Evolutionary conservation across 306 rosid species (phyloP), one percentile per base, ranked within the genome.

Genomic region (Oxytropis ochrocephala): DNA sequence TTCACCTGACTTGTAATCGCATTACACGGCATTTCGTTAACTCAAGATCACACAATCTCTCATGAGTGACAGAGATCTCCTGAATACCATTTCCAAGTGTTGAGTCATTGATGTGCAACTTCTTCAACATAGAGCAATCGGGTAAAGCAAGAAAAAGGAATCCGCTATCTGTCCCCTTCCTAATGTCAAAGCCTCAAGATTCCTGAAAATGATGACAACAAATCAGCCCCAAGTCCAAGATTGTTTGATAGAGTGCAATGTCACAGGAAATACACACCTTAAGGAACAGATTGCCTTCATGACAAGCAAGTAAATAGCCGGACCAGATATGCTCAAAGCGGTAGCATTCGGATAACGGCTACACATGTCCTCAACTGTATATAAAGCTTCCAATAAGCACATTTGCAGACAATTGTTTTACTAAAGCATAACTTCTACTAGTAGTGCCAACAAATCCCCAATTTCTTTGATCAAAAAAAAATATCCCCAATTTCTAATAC

Each of bases 341-440:
- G 96, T 89, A 29, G 97, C 99, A 83, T 89, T 95, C 9, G 99
- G 99, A 84, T 95, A 95, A 47, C 97, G 90, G 73, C 85, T 82
- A 80, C 99, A 91, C 90, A 95, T 86, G 81, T 91, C 93, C 80
- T 87, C 99, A 79, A 95, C 99, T 95, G 88, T 57, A 81, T 17
- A 51, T 11, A 11, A 11, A 78, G 69, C 50, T 51, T 64, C 19
- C 43, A 72, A 75, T 83, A 39, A 75, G 81, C 66, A 75, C 44
- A 41, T 18, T 58, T 50, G 14, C 39, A 66, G 8, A 30, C 2
- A 13, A 29, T 56, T 2, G 14, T 18, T 63, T 42, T 17, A 35
- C 27, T 11, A 13, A 65, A 36, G 46, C 24, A 29, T 11, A 65
- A 47, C 30, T 13, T 42, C 36, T 12, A 48, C 29, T 21, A 52